Evolutionary conservation across 176 grass and related monocot species (phyloP), one percentile per base, ranked within the genome.

Genomic region (Musa troglodytarum): DNA sequence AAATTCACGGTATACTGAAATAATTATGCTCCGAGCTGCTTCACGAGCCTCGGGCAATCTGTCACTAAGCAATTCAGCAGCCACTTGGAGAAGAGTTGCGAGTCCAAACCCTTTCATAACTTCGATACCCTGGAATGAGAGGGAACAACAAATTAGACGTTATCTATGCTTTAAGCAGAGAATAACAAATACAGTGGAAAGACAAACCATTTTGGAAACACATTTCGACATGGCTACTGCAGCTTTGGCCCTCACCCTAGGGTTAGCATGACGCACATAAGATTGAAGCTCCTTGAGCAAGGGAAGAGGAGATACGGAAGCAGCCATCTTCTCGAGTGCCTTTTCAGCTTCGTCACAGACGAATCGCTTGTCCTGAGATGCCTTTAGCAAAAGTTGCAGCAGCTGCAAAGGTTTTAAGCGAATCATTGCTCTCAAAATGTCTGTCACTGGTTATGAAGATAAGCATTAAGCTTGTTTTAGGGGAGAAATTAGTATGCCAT

Each of bases 311-410:
- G 96, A 82, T 80, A 99, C 83, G 23, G 83, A 92, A 16, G 82
- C 64, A 1, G 90, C 90, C 96, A 99, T 92, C 55, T 87, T 80
- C 52, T 88, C 82, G n/a, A 92, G 84, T 71, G 90, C 81, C 79
- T 89, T 99, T 79, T 99, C 96, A 11, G 96, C 96, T 79, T 99
- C 96, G 78, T 99, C 96, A 66, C 78, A 84, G 53, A 99, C 86
- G 82, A 99, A 99, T 72, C 85, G 80, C 76, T 99, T 99, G 82
- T 99, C 96, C 84, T 99, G 96, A 52, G 91, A 99, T 76, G 91
- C 91, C 77, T 99, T 99, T 68, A 99, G 81, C 70, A 99, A 82
- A 65, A 99, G 84, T 85, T 99, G 96, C 13, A 99, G 79, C 34
- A 99, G 75, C 92, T 96, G 83, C 54, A 23, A 52, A 64, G 12